Evolutionary conservation across 2,329 filamentous ascomycete species (phyloP).

Genomic region (Sphaceloma murrayae): DNA sequence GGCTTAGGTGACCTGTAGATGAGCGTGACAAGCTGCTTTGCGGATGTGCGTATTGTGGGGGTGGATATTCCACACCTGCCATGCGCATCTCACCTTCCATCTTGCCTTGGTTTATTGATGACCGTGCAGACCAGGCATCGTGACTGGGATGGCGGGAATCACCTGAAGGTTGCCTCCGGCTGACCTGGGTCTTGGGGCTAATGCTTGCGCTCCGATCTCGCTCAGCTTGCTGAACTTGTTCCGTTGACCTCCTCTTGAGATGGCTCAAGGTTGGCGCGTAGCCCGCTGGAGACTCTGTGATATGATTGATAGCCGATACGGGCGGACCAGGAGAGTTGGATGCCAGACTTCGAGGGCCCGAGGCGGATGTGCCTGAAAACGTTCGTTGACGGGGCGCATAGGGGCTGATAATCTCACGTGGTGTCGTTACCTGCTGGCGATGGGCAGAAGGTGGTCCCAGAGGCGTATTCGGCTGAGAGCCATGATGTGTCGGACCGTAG

Average conservation of each 20-base stretch:
- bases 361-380: slow-evolving; percentile 27
- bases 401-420: slow-evolving; percentile 26
- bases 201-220: slow-evolving; percentile 64
- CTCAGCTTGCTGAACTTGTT: slow-evolving; percentile 47
- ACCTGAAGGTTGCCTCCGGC: slow-evolving; percentile 24
- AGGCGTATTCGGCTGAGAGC: slow-evolving; percentile 41
- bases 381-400: slow-evolving; percentile 24
- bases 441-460: slow-evolving; percentile 35
- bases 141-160: slow-evolving; percentile 28
- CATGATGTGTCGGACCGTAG: slow-evolving; percentile 28
- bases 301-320: slow-evolving; percentile 26
- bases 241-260: slow-evolving; percentile 21
- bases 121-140: slow-evolving; percentile 20
- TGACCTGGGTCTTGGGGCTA: slow-evolving; percentile 59
- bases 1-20: slow-evolving; percentile 13
- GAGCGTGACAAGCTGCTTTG: slow-evolving; percentile 1
- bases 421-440: slow-evolving; percentile 23
- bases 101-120: slow-evolving; percentile 12
- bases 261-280: slow-evolving; percentile 19
- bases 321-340: slow-evolving; percentile 25
- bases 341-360: slow-evolving; percentile 18
- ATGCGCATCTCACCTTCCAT: slow-evolving; percentile 1
- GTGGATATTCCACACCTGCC: neutral
- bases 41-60: neutral
- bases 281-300: slow-evolving; percentile 31